Conservation (phyloP, 306 rosid genomes). For the Castanea crenata region DNA sequence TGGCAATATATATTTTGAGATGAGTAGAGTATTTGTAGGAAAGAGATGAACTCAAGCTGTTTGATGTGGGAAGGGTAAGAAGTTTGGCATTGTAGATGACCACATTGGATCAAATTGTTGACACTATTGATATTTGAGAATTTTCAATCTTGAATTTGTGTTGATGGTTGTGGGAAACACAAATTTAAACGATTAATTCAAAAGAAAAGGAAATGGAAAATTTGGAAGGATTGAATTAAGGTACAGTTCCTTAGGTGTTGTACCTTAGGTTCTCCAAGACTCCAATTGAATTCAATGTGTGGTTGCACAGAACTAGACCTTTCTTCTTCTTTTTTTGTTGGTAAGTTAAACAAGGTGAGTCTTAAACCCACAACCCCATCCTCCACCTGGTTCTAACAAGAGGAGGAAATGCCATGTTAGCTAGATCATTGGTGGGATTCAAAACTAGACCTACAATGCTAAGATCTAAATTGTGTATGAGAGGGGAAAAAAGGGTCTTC, state of each 20-base stretch:
- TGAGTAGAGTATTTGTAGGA: background rate
- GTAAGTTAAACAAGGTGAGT: too few species aligned
- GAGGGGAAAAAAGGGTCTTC: background rate
- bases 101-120: background rate
- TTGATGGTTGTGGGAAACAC: background rate
- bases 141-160: background rate
- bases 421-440: background rate
- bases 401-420: too few species aligned
- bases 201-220: background rate
- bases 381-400: too few species aligned
- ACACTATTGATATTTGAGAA: background rate
- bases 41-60: background rate
- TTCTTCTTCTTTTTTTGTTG: too few species aligned
- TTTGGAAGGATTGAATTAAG: background rate
- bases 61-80: background rate
- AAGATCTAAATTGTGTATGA: background rate
- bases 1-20: background rate
- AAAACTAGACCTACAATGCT: background rate
- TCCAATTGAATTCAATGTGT: too few species aligned
- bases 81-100: background rate
- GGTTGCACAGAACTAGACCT: too few species aligned
- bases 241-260: too few species aligned
- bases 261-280: too few species aligned
- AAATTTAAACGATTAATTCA: background rate
- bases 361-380: too few species aligned